A percentile compares a stretch with the other conserved stretches of the same genome.
Evolutionary conservation across 768 basidiomycete species (phyloP).

Genomic region (Mycena crocata): DNA sequence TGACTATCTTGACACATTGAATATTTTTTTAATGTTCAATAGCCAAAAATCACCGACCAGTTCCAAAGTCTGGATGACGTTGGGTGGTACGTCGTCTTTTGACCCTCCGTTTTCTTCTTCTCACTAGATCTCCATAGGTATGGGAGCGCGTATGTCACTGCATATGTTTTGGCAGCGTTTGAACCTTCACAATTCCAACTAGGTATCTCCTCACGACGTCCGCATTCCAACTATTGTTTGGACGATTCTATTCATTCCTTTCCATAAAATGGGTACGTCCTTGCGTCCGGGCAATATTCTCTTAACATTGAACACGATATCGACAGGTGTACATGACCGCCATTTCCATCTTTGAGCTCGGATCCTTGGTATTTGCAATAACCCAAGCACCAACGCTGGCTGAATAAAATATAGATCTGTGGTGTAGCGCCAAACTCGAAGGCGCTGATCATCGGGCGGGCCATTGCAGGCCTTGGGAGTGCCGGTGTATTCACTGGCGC

Average conservation of each 20-base stretch:
- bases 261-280: constrained; percentile 18
- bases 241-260: constrained; percentile 18
- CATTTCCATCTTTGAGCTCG: neutral
- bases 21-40: too few species aligned
- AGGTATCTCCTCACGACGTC: constrained; percentile 23
- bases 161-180: neutral
- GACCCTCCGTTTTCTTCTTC: too few species aligned
- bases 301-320: neutral
- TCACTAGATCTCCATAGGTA: too few species aligned
- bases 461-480: constrained; percentile 26
- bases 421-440: constrained; percentile 22
- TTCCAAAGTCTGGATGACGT: constrained; percentile 45
- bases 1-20: too few species aligned
- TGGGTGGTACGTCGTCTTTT: constrained; percentile 29
- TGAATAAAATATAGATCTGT: too few species aligned
- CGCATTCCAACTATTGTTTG: constrained; percentile 22
- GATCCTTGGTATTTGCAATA: too few species aligned
- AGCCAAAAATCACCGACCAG: constrained; percentile 42
- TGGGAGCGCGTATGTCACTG: constrained; percentile 16
- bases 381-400: too few species aligned
- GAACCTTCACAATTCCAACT: neutral
- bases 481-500: constrained; percentile 14
- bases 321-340: neutral
- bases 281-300: neutral
- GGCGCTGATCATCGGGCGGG: constrained; percentile 23